These are phyloP conservation scores for Zygosaccharomyces lentus DNA, from an alignment of 805 yeast species.

Conservation along the genomic window DNA sequence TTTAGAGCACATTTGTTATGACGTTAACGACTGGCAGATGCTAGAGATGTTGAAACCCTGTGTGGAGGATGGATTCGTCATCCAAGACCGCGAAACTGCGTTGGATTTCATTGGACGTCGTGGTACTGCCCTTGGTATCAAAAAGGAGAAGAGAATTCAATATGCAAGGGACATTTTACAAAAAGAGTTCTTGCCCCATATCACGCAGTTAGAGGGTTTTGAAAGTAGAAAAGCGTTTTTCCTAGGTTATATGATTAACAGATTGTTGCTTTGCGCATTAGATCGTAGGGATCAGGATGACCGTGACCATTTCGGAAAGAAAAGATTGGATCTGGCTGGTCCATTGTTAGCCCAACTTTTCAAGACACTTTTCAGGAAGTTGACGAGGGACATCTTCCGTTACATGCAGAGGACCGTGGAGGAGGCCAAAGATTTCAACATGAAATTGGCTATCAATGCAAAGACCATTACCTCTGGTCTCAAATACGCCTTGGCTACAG, in stretches of 20 bases:
- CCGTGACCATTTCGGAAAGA: constrained; percentile 99
- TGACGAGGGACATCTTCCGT: constrained; percentile 94
- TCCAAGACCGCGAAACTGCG: constrained; percentile 97
- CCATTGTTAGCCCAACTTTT: constrained; percentile 93
- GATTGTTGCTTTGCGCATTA: constrained; percentile 88
- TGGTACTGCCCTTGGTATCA: constrained; percentile 93
- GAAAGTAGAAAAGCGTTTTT: constrained; percentile 96
- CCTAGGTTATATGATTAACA: constrained; percentile 96
- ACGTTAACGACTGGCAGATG: constrained; percentile 98
- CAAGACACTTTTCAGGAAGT: constrained; percentile 87
- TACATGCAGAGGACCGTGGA: constrained; percentile 99
- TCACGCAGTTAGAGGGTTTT: constrained; percentile 94
- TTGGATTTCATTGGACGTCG: constrained; percentile 97
- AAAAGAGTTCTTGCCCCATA: constrained; percentile 94
- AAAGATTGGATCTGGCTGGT: constrained; percentile 97
- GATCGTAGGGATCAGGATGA: constrained; percentile 98
- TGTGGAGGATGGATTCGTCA: constrained; percentile 97
- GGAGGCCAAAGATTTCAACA: constrained; percentile 93
- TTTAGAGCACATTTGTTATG: constrained; percentile 96
- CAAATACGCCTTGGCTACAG: constrained; percentile 96
- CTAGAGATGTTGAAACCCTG: constrained; percentile 98
- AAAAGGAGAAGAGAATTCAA: constrained; percentile 96
- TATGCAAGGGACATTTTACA: constrained; percentile 96
- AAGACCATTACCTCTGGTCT: constrained; percentile 96
- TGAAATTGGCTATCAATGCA: constrained; percentile 94